phyloP scores from a whole-genome alignment of 2,329 filamentous ascomycete genomes.

The Ramularia collo-cygni region DNA sequence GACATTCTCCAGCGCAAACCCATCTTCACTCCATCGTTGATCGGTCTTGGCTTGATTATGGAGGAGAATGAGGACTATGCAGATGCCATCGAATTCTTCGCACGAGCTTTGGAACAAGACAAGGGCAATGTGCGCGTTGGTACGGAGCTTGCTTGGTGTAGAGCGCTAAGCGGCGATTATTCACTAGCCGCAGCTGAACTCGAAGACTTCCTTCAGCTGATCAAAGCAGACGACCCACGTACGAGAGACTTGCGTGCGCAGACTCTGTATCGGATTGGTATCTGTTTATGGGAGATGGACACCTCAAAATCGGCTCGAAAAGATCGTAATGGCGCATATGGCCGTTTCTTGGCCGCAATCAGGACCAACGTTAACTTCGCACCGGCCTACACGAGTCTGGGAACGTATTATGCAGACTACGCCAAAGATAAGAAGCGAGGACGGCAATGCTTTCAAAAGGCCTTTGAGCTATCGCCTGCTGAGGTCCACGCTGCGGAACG shows the following conservation, averaged over 20 bases:
- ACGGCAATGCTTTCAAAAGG: conserved; percentile 91
- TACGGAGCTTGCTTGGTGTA: conserved; percentile 88
- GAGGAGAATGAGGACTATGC: conserved; percentile 88
- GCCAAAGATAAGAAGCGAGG: conserved; percentile 79
- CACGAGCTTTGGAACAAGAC: conserved; percentile 67
- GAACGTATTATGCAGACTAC: conserved; percentile 87
- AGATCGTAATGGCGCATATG: conserved; percentile 74
- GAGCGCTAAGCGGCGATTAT: conserved; percentile 73
- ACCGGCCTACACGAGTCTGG: conserved; percentile 83
- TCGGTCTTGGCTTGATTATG: conserved; percentile 84
- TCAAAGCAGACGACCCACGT: conserved; percentile 56
- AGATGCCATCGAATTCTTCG: conserved; percentile 73
- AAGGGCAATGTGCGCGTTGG: conserved; percentile 68
- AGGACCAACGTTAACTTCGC: conserved; percentile 84
- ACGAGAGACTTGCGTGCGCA: conserved; percentile 71
- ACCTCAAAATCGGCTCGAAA: conserved; percentile 67
- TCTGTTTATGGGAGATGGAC: conserved; percentile 80
- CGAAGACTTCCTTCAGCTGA: conserved; percentile 58
- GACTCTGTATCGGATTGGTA: conserved; percentile 78
- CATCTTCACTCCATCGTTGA: conserved; percentile 70
- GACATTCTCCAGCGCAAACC: conserved; percentile 69
- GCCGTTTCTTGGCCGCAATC: conserved; percentile 73
- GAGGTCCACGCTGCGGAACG: conserved; percentile 84
- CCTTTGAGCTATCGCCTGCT: conserved; percentile 81
- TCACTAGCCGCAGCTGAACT: conserved; percentile 61